Conservation (phyloP, 345 rosid genomes). For the Kernera saxatilis region DNA sequence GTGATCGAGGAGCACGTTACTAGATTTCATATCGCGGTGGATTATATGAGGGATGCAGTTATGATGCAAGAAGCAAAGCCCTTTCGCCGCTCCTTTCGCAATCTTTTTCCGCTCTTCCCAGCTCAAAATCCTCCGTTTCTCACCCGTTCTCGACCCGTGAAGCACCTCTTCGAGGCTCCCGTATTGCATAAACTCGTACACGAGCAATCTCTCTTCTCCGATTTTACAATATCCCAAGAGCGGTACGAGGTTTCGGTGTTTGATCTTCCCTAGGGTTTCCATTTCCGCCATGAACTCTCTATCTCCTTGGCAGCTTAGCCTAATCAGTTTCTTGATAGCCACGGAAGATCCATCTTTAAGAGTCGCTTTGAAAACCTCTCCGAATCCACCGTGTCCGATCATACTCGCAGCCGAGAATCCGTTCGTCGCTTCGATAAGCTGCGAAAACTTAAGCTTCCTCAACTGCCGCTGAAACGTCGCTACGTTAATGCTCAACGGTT, state of each 20-base stretch:
- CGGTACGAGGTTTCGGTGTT: conserved; percentile 91
- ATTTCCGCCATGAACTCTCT: conserved; percentile 97
- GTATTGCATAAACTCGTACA: conserved; percentile 84
- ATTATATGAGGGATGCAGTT: conserved; percentile 96
- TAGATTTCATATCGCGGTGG: conserved; percentile 93
- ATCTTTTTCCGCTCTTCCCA: conserved; percentile 94
- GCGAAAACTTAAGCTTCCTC: conserved; percentile 86
- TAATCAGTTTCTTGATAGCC: conserved; percentile 87
- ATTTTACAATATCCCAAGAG: conserved; percentile 82
- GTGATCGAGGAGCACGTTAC: conserved; percentile 83
- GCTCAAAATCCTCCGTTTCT: conserved; percentile 44
- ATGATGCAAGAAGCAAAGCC: conserved; percentile 90
- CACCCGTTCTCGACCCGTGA: conserved; percentile 58
- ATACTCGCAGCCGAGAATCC: conserved; percentile 87
- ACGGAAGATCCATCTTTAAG: conserved; percentile 89
- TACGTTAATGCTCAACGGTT: conserved; percentile 87
- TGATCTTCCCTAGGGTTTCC: conserved; percentile 96
- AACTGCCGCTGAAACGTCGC: conserved; percentile 88
- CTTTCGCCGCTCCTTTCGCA: conserved; percentile 90
- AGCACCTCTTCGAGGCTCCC: conserved; percentile 95
- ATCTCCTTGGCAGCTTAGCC: conserved; percentile 92
- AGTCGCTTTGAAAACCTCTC: conserved; percentile 93
- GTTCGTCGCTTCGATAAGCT: conserved; percentile 85
- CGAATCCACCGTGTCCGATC: conserved; percentile 86
- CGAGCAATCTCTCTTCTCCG: conserved; percentile 91